These are phyloP conservation scores for Fusarium annulatum DNA, from an alignment of 2,329 filamentous ascomycete species.

Conservation along the genomic window DNA sequence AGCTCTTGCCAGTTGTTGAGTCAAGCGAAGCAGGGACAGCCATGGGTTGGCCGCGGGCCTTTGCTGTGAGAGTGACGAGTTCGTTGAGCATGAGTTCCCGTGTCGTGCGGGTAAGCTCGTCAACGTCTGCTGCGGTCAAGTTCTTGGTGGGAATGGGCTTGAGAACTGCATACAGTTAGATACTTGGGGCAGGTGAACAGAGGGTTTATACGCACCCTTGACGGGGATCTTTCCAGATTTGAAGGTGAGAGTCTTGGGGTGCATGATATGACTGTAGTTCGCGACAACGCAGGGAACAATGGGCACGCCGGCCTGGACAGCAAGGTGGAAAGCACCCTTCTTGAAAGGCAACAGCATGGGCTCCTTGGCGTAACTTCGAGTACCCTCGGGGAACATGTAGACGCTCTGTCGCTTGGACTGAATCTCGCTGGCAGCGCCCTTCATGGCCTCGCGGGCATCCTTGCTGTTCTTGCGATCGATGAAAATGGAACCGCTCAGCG, in stretches of 20 bases:
- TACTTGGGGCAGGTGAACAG: neutral
- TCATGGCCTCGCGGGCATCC: conserved; percentile 86
- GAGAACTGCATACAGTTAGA: conserved; percentile 66
- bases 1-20: conserved; percentile 45
- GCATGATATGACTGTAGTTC: conserved; percentile 81
- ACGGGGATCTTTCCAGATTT: conserved; percentile 77
- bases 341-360: conserved; percentile 94
- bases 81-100: conserved; percentile 81
- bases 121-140: conserved; percentile 80
- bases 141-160: conserved; percentile 82
- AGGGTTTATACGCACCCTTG: conserved; percentile 68
- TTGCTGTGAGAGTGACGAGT: conserved; percentile 64
- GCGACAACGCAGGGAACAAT: conserved; percentile 87
- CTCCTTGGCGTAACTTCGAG: conserved; percentile 86
- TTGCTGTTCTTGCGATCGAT: conserved; percentile 90
- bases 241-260: conserved; percentile 72
- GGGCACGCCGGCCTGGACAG: conserved; percentile 91
- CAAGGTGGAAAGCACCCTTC: conserved; percentile 97
- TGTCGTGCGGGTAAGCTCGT: conserved; percentile 74
- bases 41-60: conserved; percentile 57
- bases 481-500: conserved; percentile 88
- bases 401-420: conserved; percentile 76
- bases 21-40: conserved; percentile 45
- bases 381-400: conserved; percentile 93
- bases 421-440: conserved; percentile 85